Evolutionary conservation across 441 rosid genomes (phyloP).

Genomic region (Capsella rubella): DNA sequence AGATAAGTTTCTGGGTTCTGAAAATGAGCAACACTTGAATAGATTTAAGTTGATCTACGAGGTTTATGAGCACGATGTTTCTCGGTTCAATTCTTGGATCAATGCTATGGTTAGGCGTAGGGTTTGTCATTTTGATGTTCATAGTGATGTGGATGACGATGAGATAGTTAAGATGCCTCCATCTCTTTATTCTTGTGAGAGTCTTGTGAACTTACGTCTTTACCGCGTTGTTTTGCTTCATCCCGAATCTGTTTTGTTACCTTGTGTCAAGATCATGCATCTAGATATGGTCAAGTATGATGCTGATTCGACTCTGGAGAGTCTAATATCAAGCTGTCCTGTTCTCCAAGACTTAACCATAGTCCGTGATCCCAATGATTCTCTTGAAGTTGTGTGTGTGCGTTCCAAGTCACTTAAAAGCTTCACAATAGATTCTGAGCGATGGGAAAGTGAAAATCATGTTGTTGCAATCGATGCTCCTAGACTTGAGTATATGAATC

Average conservation of each 20-base stretch:
- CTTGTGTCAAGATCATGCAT: slow-evolving; percentile 1
- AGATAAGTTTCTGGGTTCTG: slow-evolving; percentile 27
- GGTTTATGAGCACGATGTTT: slow-evolving; percentile 16
- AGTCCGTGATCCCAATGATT: slow-evolving; percentile 9
- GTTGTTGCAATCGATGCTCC: slow-evolving; percentile 14
- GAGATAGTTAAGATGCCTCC: slow-evolving; percentile 1
- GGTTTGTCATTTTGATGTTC: slow-evolving; percentile 18
- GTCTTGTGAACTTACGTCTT: neutral
- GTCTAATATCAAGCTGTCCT: neutral
- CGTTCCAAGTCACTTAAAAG: slow-evolving; percentile 10
- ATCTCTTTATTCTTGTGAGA: slow-evolving; percentile 9
- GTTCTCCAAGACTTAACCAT: slow-evolving; percentile 7
- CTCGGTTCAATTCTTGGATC: slow-evolving; percentile 40
- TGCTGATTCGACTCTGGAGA: slow-evolving; percentile 12
- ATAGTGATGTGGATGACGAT: neutral
- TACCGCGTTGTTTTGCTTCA: neutral
- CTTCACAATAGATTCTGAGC: neutral
- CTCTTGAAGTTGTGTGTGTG: neutral
- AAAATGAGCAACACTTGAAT: slow-evolving; percentile 1
- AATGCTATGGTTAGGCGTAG: slow-evolving; percentile 22
- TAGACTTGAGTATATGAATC: slow-evolving; percentile 18
- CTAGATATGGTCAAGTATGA: slow-evolving; percentile 1
- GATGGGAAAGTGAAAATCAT: neutral
- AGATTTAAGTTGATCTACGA: slow-evolving; percentile 34
- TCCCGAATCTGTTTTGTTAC: neutral